These are phyloP conservation scores for Boletus semigastroideus DNA, from an alignment of 1,284 basidiomycete species.

Conservation along the genomic window DNA sequence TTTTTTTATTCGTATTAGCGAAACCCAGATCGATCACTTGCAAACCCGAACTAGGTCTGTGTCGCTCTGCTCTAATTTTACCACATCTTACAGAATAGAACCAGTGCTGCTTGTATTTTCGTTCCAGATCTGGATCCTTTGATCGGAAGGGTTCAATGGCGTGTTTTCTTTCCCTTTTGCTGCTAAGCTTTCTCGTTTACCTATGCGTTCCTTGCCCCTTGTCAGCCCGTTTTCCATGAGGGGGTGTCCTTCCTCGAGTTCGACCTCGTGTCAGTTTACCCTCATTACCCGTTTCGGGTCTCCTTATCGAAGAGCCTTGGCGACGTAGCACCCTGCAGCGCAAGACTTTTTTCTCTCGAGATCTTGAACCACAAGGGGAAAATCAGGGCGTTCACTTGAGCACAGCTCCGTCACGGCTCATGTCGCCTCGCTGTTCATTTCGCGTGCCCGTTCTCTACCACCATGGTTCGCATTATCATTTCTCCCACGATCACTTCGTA, in stretches of 20 bases:
- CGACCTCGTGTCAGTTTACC: conserved; percentile 33
- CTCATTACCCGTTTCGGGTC: conserved; percentile 27
- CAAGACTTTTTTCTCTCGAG: conserved; percentile 17
- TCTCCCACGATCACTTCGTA: conserved; percentile 39
- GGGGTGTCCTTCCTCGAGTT: conserved; percentile 16
- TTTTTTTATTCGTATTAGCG: conserved; percentile 1
- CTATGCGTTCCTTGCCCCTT: conserved; percentile 22
- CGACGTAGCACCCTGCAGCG: conserved; percentile 28
- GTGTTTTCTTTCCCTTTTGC: conserved; percentile 8
- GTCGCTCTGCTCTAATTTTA: conserved; percentile 4
- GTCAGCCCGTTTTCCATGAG: conserved; percentile 26
- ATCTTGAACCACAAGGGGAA: conserved; percentile 26
- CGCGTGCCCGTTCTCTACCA: conserved; percentile 6
- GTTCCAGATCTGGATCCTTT: conserved; percentile 13
- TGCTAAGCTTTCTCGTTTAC: conserved; percentile 11
- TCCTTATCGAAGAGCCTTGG: conserved; percentile 24
- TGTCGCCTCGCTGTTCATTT: conserved; percentile 5
- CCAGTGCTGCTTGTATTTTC: conserved; percentile 3
- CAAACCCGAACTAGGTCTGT: neutral
- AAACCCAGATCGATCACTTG: conserved; percentile 9
- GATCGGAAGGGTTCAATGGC: conserved; percentile 15
- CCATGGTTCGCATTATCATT: conserved; percentile 12
- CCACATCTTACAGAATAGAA: conserved; percentile 2
- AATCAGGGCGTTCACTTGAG: conserved; percentile 28
- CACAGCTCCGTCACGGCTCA: conserved; percentile 26